These are phyloP conservation scores for Fusarium subtropicale DNA, from an alignment of 2,329 filamentous ascomycete species.

Conservation along the genomic window DNA sequence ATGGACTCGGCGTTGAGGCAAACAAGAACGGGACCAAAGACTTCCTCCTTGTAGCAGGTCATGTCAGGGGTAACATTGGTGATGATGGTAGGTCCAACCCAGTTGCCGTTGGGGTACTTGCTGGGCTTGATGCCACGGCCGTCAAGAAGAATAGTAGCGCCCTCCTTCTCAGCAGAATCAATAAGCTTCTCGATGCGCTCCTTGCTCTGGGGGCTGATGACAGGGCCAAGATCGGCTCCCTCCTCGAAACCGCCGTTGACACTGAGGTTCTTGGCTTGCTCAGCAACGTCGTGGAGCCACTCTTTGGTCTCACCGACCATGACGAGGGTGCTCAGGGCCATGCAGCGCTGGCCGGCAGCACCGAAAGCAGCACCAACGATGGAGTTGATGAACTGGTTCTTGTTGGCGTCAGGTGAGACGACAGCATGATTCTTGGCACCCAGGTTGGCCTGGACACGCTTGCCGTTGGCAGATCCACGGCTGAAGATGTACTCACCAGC, in stretches of 20 bases:
- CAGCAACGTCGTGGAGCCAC: conserved; percentile 82
- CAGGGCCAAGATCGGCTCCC: conserved; percentile 82
- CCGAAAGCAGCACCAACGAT: conserved; percentile 87
- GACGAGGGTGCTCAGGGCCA: conserved; percentile 86
- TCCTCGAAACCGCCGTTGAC: conserved; percentile 86
- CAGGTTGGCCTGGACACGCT: conserved; percentile 88
- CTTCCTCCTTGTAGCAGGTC: conserved; percentile 87
- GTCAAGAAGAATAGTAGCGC: conserved; percentile 84
- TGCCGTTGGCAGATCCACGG: conserved; percentile 83
- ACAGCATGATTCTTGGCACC: conserved; percentile 91
- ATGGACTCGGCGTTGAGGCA: conserved; percentile 82
- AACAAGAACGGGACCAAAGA: conserved; percentile 86
- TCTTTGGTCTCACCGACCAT: conserved; percentile 87
- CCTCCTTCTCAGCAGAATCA: conserved; percentile 80
- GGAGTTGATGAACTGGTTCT: conserved; percentile 88
- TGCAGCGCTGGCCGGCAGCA: conserved; percentile 86
- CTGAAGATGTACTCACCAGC: conserved; percentile 88
- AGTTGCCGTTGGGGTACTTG: conserved; percentile 89
- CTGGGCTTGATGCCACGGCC: conserved; percentile 78
- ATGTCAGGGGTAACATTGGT: conserved; percentile 82
- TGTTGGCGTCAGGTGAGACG: conserved; percentile 87
- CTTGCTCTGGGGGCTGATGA: conserved; percentile 84
- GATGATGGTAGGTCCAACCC: conserved; percentile 86
- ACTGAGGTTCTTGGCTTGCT: conserved; percentile 77
- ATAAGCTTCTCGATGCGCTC: conserved; percentile 82